Evolutionary conservation across 192 early-diverging fungal genomes (phyloP).

Genomic region (Haplosporangium gracile): DNA sequence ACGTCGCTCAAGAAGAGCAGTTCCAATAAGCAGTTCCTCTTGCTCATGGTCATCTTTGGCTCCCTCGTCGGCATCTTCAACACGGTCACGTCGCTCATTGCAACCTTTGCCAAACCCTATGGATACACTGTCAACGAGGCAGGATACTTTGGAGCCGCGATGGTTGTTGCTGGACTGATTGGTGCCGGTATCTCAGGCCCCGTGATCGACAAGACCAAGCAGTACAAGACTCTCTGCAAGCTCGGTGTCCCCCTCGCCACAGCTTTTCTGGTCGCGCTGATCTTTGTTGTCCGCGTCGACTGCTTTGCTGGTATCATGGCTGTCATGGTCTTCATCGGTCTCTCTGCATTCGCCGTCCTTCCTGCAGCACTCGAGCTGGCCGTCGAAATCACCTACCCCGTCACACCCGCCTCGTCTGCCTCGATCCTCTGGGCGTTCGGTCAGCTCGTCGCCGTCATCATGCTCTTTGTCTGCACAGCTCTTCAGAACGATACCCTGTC

Average conservation of each 20-base stretch:
- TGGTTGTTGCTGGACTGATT: conserved; percentile 67
- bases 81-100: conserved; percentile 51
- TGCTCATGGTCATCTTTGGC: conserved; percentile 24
- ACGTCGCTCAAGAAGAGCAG: conserved; percentile 31
- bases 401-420: conserved; percentile 28
- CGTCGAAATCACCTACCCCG: conserved; percentile 41
- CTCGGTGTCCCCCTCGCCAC: conserved; percentile 50
- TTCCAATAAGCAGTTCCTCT: conserved; percentile 24
- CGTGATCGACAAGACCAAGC: conserved; percentile 64
- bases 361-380: conserved; percentile 33
- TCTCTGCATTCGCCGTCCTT: conserved; percentile 20
- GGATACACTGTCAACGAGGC: conserved; percentile 55
- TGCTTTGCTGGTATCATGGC: conserved; percentile 15
- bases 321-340: conserved; percentile 17
- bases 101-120: conserved; percentile 59
- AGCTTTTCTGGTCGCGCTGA: conserved; percentile 41
- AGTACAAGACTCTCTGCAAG: conserved; percentile 61
- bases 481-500: conserved; percentile 19
- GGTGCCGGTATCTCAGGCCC: conserved; percentile 59
- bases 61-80: conserved; percentile 53
- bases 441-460: conserved; percentile 19
- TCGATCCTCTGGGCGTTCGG: conserved; percentile 36
- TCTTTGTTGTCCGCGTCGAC: conserved; percentile 42
- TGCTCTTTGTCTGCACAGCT: conserved; percentile 15
- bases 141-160: conserved; percentile 64